These are phyloP conservation scores for Marasmius fiardii DNA, from an alignment of 1,284 basidiomycete species.

Conservation along the genomic window DNA sequence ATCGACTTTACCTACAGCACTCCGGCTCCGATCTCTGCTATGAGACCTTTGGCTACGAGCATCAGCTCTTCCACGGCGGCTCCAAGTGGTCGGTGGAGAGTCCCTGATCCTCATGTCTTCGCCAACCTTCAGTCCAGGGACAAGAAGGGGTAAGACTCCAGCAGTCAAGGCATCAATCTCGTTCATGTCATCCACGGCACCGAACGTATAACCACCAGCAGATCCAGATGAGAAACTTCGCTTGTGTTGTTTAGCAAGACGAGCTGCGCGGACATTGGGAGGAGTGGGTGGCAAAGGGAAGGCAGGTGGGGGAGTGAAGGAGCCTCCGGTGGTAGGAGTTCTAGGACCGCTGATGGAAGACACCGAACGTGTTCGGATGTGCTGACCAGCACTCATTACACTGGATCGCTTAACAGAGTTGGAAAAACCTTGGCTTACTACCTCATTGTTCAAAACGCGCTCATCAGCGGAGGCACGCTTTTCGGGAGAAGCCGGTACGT, in stretches of 20 bases:
- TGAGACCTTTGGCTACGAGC: neutral
- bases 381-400: constrained; percentile 24
- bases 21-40: constrained; percentile 5
- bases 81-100: constrained; percentile 35
- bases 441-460: constrained; percentile 25
- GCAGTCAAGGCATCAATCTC: constrained; percentile 70
- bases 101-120: constrained; percentile 50
- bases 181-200: constrained; percentile 51
- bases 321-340: constrained; percentile 31
- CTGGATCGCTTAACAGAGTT: constrained; percentile 24
- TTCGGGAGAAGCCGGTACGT: constrained; percentile 47
- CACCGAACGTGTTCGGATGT: constrained; percentile 44
- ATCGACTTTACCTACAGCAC: constrained; percentile 23
- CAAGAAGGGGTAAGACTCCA: constrained; percentile 59
- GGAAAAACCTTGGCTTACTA: constrained; percentile 23
- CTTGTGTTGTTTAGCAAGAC: constrained; percentile 43
- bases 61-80: constrained; percentile 8
- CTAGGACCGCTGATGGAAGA: constrained; percentile 45
- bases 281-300: constrained; percentile 69
- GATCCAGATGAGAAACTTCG: constrained; percentile 57
- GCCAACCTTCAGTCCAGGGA: constrained; percentile 62
- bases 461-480: constrained; percentile 24
- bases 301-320: constrained; percentile 56
- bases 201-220: constrained; percentile 43
- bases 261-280: constrained; percentile 51